Evolutionary conservation across 2,329 filamentous ascomycete species (phyloP).

Genomic region (Fusarium miscanthi): DNA sequence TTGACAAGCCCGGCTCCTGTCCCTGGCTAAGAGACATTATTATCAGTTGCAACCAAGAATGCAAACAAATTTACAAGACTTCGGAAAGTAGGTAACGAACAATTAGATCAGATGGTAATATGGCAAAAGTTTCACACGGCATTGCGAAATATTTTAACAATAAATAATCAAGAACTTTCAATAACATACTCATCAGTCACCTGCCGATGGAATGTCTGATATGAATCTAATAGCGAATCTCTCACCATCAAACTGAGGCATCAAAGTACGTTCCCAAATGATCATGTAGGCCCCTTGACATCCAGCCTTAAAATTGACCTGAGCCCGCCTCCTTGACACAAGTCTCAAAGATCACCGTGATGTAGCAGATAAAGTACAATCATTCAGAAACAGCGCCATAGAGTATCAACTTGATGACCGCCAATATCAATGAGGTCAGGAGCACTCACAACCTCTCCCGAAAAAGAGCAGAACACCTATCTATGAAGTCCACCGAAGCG

Average conservation of each 20-base stretch:
- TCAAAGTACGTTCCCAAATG: neutral
- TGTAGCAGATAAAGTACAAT: neutral
- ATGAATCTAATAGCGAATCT: neutral
- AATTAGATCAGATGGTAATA: accelerated
- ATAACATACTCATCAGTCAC: neutral
- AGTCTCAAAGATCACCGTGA: too few species aligned
- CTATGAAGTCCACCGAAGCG: neutral
- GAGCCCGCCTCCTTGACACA: accelerated
- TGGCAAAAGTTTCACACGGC: accelerated
- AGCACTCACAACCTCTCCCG: accelerated
- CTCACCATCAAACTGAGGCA: neutral
- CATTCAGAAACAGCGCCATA: neutral
- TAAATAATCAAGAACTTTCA: too few species aligned
- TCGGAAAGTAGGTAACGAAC: neutral
- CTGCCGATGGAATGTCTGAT: accelerated
- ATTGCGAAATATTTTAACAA: accelerated
- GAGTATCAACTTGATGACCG: accelerated
- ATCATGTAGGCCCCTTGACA: neutral
- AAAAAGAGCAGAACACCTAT: too few species aligned
- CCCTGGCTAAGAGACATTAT: too few species aligned
- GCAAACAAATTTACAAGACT: accelerated
- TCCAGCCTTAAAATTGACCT: accelerated
- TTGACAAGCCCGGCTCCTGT: accelerated
- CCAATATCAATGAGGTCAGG: neutral
- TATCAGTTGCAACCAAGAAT: neutral